A percentile compares a stretch with the other conserved stretches of the same genome.
These are phyloP conservation scores for Aspergillus ellipticus DNA, from an alignment of 495 filamentous ascomycete genomes.

Conservation along the genomic window DNA sequence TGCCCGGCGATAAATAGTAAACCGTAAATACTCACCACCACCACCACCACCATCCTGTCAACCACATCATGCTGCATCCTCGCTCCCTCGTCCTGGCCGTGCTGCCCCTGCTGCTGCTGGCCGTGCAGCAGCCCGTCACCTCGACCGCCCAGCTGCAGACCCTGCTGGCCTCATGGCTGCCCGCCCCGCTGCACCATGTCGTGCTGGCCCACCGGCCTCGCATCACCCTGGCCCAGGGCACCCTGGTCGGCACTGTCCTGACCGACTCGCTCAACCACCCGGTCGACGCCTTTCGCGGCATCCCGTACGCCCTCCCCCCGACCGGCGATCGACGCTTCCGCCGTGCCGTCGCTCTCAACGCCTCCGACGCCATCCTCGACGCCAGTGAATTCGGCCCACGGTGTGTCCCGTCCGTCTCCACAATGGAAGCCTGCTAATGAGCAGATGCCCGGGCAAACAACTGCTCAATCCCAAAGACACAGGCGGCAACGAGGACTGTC, in stretches of 20 bases:
- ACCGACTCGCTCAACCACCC: slow-evolving; percentile 37
- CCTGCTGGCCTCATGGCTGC: not conserved
- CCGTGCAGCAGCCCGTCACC: not conserved
- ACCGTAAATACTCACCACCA: too few relatives aligned
- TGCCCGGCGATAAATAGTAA: too few relatives aligned
- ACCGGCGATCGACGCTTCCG: slow-evolving; percentile 54
- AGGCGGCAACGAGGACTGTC: slow-evolving; percentile 50
- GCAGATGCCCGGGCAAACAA: slow-evolving; percentile 16
- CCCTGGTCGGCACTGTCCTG: slow-evolving; percentile 47
- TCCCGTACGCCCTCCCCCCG: slow-evolving; percentile 57
- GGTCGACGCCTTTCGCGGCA: slow-evolving; percentile 56
- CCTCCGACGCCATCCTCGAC: slow-evolving; percentile 32
- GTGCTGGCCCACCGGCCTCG: slow-evolving; percentile 19
- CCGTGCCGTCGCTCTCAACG: slow-evolving; percentile 37
- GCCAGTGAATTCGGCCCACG: slow-evolving; percentile 36
- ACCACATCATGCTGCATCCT: not conserved
- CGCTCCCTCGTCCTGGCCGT: slow-evolving; percentile 1
- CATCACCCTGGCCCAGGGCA: slow-evolving; percentile 50
- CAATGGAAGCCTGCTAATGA: not conserved
- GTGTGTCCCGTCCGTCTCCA: not conserved
- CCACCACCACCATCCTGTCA: too few relatives aligned
- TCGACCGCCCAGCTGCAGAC: not conserved
- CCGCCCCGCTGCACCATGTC: not conserved
- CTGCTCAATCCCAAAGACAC: slow-evolving; percentile 7
- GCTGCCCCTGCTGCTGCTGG: slow-evolving; percentile 1